Conservation (phyloP, 108 stramenopile species). For the Aureococcus anophagefferens region DNA sequence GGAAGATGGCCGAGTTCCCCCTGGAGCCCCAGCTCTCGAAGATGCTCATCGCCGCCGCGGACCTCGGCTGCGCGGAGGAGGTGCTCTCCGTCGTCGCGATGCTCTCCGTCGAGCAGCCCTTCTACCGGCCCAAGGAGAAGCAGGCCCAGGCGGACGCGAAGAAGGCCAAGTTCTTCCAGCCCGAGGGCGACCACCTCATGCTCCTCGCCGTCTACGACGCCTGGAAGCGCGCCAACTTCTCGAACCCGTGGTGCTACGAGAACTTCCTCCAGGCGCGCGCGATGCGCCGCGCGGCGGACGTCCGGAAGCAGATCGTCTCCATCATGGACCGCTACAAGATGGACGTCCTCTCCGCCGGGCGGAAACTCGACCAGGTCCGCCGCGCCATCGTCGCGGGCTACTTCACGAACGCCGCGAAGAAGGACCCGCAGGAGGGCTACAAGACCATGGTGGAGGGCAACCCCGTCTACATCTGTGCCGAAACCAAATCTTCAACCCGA, state of each 20-base stretch:
- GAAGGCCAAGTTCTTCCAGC: constrained; percentile 97
- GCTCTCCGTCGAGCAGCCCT: constrained; percentile 91
- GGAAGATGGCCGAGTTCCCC: constrained; percentile 99
- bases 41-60: constrained; percentile 84
- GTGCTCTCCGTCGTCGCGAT: constrained; percentile 93
- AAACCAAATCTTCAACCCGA: too few relatives aligned
- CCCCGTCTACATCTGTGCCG: constrained; percentile 93
- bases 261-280: constrained; percentile 92
- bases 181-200: constrained; percentile 97
- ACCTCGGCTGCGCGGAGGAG: constrained; percentile 94
- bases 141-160: constrained; percentile 97
- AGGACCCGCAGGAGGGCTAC: constrained; percentile 97
- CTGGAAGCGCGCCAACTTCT: constrained; percentile 85
- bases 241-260: constrained; percentile 97
- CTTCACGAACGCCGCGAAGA: constrained; percentile 96
- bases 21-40: constrained; percentile 89
- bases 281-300: constrained; percentile 95
- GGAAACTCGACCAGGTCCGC: constrained; percentile 90
- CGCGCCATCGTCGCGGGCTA: constrained; percentile 94
- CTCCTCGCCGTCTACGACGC: constrained; percentile 89
- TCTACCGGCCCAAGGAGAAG: constrained; percentile 95
- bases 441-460: constrained; percentile 91
- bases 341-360: constrained; percentile 80
- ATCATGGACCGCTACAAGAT: constrained; percentile 97
- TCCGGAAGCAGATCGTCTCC: constrained; percentile 94